phyloP scores from a whole-genome alignment of 1,284 basidiomycete genomes.

The Trichosporon sp. region DNA sequence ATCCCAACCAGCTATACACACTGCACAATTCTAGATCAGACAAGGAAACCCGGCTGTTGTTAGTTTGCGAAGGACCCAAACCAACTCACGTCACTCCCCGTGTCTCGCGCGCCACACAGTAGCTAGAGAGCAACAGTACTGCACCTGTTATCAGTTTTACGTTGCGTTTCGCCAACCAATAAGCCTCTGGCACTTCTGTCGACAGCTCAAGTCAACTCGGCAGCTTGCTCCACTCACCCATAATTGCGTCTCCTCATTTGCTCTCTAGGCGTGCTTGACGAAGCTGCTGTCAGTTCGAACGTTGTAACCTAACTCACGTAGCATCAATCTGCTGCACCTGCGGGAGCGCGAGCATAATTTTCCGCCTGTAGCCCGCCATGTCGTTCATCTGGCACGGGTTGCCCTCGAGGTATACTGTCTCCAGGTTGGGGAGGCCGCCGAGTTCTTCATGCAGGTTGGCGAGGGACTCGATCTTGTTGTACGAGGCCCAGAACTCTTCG shows the following conservation, averaged over 20 bases:
- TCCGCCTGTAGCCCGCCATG: slow-evolving; percentile 78
- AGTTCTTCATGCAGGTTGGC: slow-evolving; percentile 72
- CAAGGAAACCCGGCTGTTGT: neutral
- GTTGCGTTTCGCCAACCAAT: no score
- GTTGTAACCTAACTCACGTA: slow-evolving; percentile 64
- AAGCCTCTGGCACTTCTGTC: neutral
- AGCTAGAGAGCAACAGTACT: no score
- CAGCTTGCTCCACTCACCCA: neutral
- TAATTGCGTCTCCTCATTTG: neutral
- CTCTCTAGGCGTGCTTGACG: slow-evolving; percentile 18
- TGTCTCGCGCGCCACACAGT: no score
- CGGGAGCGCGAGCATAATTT: slow-evolving; percentile 83
- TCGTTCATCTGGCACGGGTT: slow-evolving; percentile 88
- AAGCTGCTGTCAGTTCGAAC: slow-evolving; percentile 22
- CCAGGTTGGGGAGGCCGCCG: slow-evolving; percentile 67
- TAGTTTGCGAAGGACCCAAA: neutral
- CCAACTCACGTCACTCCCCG: no score
- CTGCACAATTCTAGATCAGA: neutral
- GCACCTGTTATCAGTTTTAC: no score
- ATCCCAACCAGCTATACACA: neutral
- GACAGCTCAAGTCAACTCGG: no score
- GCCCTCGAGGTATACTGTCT: slow-evolving; percentile 91
- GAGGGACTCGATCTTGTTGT: slow-evolving; percentile 77
- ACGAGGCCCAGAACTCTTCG: slow-evolving; percentile 93
- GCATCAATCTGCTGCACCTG: slow-evolving; percentile 94